Conservation (phyloP, 2,329 filamentous ascomycete genomes). For the Onygenales sp. region DNA sequence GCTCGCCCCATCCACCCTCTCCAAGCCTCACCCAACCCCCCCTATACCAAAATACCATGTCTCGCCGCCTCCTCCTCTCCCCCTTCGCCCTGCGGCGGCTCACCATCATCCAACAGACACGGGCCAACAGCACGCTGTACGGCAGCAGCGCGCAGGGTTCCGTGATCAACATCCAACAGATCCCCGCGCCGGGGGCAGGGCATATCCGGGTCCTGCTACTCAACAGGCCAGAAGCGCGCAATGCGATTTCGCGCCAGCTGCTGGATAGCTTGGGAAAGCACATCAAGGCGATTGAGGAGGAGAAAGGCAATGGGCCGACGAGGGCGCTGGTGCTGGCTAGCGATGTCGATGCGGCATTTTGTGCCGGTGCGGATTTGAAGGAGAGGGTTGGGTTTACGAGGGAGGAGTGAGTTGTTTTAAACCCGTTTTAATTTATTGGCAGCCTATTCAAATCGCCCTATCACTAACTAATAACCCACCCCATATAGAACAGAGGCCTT, state of each 20-base stretch:
- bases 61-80: slow-evolving; percentile 17
- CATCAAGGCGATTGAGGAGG: slow-evolving; percentile 59
- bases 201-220: slow-evolving; percentile 82
- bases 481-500: slow-evolving; percentile 63
- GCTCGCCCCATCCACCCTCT: neutral
- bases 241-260: slow-evolving; percentile 77
- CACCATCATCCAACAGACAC: slow-evolving; percentile 13
- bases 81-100: slow-evolving; percentile 17
- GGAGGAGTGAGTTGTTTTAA: slow-evolving; percentile 56
- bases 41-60: slow-evolving; percentile 15
- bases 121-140: slow-evolving; percentile 21
- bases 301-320: slow-evolving; percentile 51
- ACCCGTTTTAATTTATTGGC: neutral
- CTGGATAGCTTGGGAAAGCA: slow-evolving; percentile 62
- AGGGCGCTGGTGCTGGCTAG: slow-evolving; percentile 76
- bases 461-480: neutral
- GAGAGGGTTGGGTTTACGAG: slow-evolving; percentile 68
- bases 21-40: neutral
- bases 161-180: slow-evolving; percentile 57
- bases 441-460: neutral
- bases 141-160: slow-evolving; percentile 25
- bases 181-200: slow-evolving; percentile 69
- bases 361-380: slow-evolving; percentile 89
- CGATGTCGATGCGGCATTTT: slow-evolving; percentile 79
- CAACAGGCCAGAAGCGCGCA: slow-evolving; percentile 74